Evolutionary conservation across 345 rosid genomes (phyloP), one percentile per base, ranked within the genome.

Genomic region (Camelina neglecta): DNA sequence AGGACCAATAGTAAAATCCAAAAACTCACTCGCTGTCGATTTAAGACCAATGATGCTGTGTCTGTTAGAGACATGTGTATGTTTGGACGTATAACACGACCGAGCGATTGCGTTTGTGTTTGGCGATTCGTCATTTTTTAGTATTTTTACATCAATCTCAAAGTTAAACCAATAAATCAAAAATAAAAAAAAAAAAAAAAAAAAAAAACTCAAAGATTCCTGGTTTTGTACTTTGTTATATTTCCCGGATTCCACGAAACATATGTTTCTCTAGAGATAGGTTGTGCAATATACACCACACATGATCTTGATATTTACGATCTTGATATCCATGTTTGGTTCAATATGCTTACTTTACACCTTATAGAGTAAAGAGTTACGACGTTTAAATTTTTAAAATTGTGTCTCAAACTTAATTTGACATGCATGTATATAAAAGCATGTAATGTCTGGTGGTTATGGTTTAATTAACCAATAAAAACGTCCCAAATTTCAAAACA

Each of bases 11-110:
- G 63, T 78, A 60, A 54, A 67, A 67, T 67, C 65, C 65, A 56
- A 79, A 68, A 67, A 23, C 50, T 54, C 65, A 38, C 78, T 67
- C 42, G 78, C 74, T 79, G 78, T 73, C 71, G 54, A 73, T 31
- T 8, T 47, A 60, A 61, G 78, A 79, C 66, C 65, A 61, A 73
- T 47, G 58, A 45, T 61, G 69, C 15, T 74, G 54, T 64, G 72
- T 65, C 60, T 71, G n/a, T 13, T 58, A 70, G 36, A 70, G 61
- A 71, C 67, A 71, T 76, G 75, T 62, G 80, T 76, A 48, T 65
- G 72, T 65, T 54, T 77, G 72, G 57, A 29, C 49, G 11, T 71
- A 49, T 49, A 72, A 71, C 76, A 74, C 73, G 72, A 71, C 4
- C 26, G 38, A 58, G 72, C 62, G 42, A 48, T 8, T 39, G 63